Conservation (phyloP, 2,329 filamentous ascomycete genomes). For the Ceratocystis colombiana region DNA sequence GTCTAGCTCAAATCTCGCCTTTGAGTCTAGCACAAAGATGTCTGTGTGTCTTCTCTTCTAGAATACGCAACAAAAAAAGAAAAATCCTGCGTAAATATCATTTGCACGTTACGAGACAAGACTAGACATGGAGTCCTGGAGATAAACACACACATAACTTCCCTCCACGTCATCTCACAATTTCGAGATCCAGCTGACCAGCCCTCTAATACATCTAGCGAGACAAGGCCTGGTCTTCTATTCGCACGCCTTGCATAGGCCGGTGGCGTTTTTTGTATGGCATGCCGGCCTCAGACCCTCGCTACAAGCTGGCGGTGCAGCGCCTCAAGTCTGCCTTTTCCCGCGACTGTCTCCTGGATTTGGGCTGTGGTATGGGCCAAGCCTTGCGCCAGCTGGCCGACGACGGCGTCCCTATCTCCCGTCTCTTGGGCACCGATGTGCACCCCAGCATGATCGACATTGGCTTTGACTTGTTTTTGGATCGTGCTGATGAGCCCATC, state of each 20-base stretch:
- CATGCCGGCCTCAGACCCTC: conserved; percentile 35
- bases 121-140: not conserved
- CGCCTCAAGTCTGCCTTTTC: conserved; percentile 36
- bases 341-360: conserved; percentile 38
- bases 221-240: conserved; percentile 39
- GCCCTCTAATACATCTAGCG: conserved; percentile 32
- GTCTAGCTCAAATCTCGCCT: not conserved
- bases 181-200: conserved; percentile 1
- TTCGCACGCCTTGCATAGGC: conserved; percentile 40
- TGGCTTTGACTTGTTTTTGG: conserved; percentile 56
- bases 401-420: conserved; percentile 41
- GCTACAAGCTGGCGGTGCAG: conserved; percentile 37
- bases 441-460: conserved; percentile 43
- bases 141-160: not conserved
- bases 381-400: conserved; percentile 41
- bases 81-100: not conserved
- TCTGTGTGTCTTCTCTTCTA: conserved; percentile 8
- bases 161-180: not conserved
- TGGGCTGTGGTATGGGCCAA: conserved; percentile 45
- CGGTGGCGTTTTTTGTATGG: conserved; percentile 42
- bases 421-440: conserved; percentile 43
- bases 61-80: not conserved
- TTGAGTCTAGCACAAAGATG: not conserved
- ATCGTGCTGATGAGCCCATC: conserved; percentile 31
- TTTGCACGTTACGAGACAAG: not conserved